phyloP scores from a whole-genome alignment of 352 stramenopile species.

The Aphanomyces euteiches region DNA sequence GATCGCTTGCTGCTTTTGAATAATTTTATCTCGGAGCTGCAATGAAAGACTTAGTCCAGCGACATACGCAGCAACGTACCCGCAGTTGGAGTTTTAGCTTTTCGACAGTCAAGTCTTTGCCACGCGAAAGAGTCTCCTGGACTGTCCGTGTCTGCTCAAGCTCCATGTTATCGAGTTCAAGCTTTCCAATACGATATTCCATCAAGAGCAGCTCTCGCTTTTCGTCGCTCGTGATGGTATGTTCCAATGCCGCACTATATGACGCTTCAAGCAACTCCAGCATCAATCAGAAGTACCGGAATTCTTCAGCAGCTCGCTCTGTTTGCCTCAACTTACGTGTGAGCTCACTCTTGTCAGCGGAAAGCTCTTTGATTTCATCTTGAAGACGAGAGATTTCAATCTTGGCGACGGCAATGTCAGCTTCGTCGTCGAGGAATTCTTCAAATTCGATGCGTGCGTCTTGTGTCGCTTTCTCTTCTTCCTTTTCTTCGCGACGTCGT shows the following conservation, averaged over 20 bases:
- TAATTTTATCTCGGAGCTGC: conserved; percentile 52
- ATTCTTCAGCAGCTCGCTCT: conserved; percentile 48
- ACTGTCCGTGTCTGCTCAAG: conserved; percentile 59
- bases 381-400: conserved; percentile 17
- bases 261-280: conserved; percentile 45
- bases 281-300: conserved; percentile 35
- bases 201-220: conserved; percentile 65
- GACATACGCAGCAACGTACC: not conserved
- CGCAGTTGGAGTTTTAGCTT: conserved; percentile 46
- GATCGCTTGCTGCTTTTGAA: conserved; percentile 46
- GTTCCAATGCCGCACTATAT: conserved; percentile 30
- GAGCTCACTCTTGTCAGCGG: conserved; percentile 33
- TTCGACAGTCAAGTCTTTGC: conserved; percentile 57
- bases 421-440: conserved; percentile 30
- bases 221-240: conserved; percentile 42
- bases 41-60: not conserved
- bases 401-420: conserved; percentile 20
- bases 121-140: conserved; percentile 46
- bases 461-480: conserved; percentile 27
- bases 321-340: conserved; percentile 44
- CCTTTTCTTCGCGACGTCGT: conserved; percentile 33
- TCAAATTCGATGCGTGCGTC: conserved; percentile 25
- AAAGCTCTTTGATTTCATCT: conserved; percentile 31
- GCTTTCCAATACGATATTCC: conserved; percentile 84
- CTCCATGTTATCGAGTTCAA: conserved; percentile 91